A percentile compares a stretch with the other conserved stretches of the same genome.
Conservation (phyloP, 192 early-diverging fungal species). For the Ambispora gerdemannii region DNA sequence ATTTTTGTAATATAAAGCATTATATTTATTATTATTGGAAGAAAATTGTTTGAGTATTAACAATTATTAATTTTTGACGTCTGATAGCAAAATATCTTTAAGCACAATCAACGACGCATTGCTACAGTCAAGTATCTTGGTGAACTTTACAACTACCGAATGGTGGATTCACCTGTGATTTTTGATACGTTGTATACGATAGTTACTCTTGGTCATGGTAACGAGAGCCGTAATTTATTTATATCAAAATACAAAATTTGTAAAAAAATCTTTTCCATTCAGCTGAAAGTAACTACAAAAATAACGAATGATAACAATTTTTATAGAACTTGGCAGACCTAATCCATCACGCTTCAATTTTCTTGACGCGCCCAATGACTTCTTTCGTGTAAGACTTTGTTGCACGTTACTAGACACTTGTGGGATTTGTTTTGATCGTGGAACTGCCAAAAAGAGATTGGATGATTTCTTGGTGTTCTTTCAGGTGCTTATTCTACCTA, state of each 20-base stretch:
- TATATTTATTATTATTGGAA: not conserved
- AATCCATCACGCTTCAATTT: conserved; percentile 56
- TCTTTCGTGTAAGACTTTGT: conserved; percentile 86
- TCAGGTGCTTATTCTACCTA: conserved; percentile 57
- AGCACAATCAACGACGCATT: conserved; percentile 88
- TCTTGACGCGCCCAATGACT: conserved; percentile 80
- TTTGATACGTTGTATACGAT: conserved; percentile 86
- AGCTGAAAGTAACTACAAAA: not conserved
- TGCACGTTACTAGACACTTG: conserved; percentile 87
- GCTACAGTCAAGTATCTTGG: conserved; percentile 80
- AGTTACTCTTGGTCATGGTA: conserved; percentile 81
- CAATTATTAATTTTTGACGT: not conserved
- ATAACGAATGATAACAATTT: not conserved
- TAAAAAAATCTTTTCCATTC: not conserved
- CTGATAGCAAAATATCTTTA: conserved; percentile 84
- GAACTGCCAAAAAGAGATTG: conserved; percentile 60
- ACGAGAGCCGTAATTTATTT: not conserved
- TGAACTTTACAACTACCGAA: conserved; percentile 87
- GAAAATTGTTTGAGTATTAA: not conserved
- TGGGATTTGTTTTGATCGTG: conserved; percentile 76
- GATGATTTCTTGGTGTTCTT: conserved; percentile 78
- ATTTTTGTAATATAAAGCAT: not conserved
- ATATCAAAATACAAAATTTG: not conserved
- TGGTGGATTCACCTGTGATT: conserved; percentile 74
- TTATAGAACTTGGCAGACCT: conserved; percentile 48